phyloP scores from a whole-genome alignment of 2,329 filamentous ascomycete species.

The Fusarium nanum region DNA sequence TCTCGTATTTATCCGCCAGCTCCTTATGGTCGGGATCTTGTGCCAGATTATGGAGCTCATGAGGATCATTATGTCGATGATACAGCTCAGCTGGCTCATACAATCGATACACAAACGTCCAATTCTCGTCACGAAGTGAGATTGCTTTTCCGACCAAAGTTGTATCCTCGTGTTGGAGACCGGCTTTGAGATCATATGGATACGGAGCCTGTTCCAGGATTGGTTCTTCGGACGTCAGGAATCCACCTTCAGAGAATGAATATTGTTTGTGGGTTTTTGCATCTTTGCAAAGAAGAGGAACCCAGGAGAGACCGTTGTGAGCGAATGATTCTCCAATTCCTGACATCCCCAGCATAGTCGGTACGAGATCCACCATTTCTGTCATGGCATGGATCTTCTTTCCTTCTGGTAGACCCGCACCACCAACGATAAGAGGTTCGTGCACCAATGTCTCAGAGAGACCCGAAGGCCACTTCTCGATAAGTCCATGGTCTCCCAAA shows the following conservation, averaged over 20 bases:
- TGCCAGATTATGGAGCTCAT: constrained; percentile 56
- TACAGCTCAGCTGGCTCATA: constrained; percentile 61
- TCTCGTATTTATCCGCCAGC: constrained; percentile 41
- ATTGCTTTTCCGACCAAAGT: constrained; percentile 58
- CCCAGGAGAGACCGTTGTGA: constrained; percentile 54
- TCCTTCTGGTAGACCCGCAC: constrained; percentile 53
- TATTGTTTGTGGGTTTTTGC: constrained; percentile 52
- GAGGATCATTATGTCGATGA: constrained; percentile 50
- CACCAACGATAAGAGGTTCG: constrained; percentile 58
- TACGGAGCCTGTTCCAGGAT: constrained; percentile 57
- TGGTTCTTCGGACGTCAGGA: constrained; percentile 58
- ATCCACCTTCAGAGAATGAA: constrained; percentile 59
- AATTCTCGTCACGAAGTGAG: constrained; percentile 51
- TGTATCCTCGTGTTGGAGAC: constrained; percentile 59
- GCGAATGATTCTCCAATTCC: constrained; percentile 54
- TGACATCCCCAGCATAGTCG: constrained; percentile 56
- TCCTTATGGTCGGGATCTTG: constrained; percentile 42
- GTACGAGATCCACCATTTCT: constrained; percentile 60
- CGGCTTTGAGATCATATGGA: constrained; percentile 60
- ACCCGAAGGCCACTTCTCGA: constrained; percentile 62
- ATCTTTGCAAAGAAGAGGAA: constrained; percentile 46
- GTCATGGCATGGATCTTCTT: constrained; percentile 51
- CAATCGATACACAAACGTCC: constrained; percentile 58
- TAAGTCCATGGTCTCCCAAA: constrained; percentile 59
- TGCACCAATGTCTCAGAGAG: constrained; percentile 56